Conservation (phyloP, 495 filamentous ascomycete genomes). For the Achaetomiella virescens region DNA sequence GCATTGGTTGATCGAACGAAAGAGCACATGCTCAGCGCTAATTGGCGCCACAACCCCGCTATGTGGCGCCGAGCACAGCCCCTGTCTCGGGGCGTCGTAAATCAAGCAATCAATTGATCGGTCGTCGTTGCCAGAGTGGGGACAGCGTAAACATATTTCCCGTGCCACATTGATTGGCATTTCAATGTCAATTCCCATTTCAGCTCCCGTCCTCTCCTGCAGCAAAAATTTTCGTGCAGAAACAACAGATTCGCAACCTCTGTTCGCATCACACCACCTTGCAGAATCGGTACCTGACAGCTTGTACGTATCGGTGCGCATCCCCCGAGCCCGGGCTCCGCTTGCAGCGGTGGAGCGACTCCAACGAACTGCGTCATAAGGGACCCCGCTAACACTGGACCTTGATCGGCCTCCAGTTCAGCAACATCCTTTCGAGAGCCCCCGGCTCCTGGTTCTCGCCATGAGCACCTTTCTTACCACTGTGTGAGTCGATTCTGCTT, state of each 20-base stretch:
- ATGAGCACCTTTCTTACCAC: conserved; percentile 37
- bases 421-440: conserved; percentile 16
- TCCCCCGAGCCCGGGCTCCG: conserved; percentile 1
- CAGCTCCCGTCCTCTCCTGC: neutral
- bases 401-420: conserved; percentile 18
- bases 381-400: conserved; percentile 27
- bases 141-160: conserved; percentile 20
- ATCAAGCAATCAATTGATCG: conserved; percentile 1
- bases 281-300: conserved; percentile 1
- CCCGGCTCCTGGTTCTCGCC: conserved; percentile 5
- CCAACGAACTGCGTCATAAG: conserved; percentile 16
- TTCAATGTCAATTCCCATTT: conserved; percentile 6
- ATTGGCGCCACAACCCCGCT: conserved; percentile 12
- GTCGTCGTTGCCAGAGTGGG: conserved; percentile 19
- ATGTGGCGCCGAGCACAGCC: conserved; percentile 2
- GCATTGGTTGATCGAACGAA: neutral
- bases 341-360: conserved; percentile 8
- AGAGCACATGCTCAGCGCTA: neutral
- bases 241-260: neutral
- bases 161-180: neutral
- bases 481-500: conserved; percentile 24
- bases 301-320: conserved; percentile 7
- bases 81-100: conserved; percentile 10
- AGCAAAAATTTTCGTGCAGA: neutral
- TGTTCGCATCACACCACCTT: neutral